phyloP scores from a whole-genome alignment of 768 basidiomycete genomes.

The Lentinus brumalis region DNA sequence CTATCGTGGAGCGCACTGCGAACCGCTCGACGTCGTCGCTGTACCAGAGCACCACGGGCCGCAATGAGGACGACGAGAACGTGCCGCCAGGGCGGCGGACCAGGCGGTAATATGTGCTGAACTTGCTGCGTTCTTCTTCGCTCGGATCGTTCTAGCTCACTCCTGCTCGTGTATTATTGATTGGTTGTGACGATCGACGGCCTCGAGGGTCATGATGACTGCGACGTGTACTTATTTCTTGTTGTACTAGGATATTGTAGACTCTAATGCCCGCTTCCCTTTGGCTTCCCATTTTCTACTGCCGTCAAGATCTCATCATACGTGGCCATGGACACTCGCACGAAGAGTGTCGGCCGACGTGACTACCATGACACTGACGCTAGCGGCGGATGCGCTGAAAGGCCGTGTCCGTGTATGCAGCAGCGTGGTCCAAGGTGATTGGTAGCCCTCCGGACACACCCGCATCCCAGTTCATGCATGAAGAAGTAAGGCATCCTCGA shows the following conservation, averaged over 20 bases:
- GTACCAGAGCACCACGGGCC: slow-evolving; percentile 13
- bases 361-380: too few species aligned
- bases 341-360: not conserved
- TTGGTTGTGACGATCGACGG: not conserved
- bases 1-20: slow-evolving; percentile 80
- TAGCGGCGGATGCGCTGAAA: too few species aligned
- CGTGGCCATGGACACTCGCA: not conserved
- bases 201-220: not conserved
- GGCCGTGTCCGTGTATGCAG: too few species aligned
- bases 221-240: not conserved
- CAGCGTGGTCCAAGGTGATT: too few species aligned
- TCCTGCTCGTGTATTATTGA: not conserved
- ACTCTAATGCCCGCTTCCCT: not conserved
- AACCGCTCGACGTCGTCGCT: slow-evolving; percentile 41
- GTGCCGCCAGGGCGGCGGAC: slow-evolving; percentile 12
- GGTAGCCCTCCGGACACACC: too few species aligned
- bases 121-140: not conserved
- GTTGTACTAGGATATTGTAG: not conserved
- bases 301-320: not conserved
- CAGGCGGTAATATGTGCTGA: not conserved
- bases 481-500: too few species aligned
- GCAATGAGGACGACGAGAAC: slow-evolving; percentile 19
- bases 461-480: too few species aligned
- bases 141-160: not conserved
- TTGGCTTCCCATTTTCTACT: not conserved